Percentiles rank a stretch among this genome's conserved stretches.
These are phyloP conservation scores for Lasiodiplodia hormozganensis DNA, from an alignment of 2,329 filamentous ascomycete genomes.

Conservation along the genomic window DNA sequence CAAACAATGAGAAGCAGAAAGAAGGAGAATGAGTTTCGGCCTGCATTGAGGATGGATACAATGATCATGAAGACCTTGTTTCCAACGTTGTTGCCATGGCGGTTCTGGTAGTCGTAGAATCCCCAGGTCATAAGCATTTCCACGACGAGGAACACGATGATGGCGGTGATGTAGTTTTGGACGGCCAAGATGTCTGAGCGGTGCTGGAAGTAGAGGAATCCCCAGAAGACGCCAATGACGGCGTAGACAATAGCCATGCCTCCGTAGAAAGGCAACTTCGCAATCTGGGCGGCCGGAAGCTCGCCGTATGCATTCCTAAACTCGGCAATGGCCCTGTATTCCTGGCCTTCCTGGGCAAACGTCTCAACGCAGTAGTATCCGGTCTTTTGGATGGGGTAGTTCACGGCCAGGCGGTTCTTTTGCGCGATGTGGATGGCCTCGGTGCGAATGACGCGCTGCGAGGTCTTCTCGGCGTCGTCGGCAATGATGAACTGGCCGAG, in stretches of 20 bases:
- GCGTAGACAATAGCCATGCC: conserved; percentile 93
- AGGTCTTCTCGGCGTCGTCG: conserved; percentile 74
- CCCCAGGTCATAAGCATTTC: conserved; percentile 99
- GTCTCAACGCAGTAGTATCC: conserved; percentile 96
- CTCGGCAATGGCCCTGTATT: conserved; percentile 83
- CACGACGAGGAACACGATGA: conserved; percentile 89
- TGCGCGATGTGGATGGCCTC: conserved; percentile 75
- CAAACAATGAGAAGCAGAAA: conserved; percentile 97
- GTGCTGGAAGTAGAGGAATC: conserved; percentile 93
- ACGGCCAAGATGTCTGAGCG: conserved; percentile 92
- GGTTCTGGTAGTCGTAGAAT: conserved; percentile 96
- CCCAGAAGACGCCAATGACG: conserved; percentile 87
- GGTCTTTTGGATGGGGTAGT: conserved; percentile 85
- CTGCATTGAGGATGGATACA: conserved; percentile 92
- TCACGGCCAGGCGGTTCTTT: conserved; percentile 74
- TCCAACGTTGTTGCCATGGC: conserved; percentile 81
- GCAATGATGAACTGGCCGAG: conserved; percentile 85
- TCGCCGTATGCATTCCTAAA: conserved; percentile 98
- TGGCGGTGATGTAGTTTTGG: conserved; percentile 98
- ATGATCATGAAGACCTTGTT: conserved; percentile 87
- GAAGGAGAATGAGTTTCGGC: conserved; percentile 96
- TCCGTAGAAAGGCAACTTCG: conserved; percentile 96
- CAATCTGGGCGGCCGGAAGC: conserved; percentile 91
- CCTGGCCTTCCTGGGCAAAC: conserved; percentile 68
- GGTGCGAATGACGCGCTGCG: conserved; percentile 76